Percentiles rank a stretch among this genome's conserved stretches.
Conservation (phyloP, 805 yeast genomes). For the Candida broadrunensis region DNA sequence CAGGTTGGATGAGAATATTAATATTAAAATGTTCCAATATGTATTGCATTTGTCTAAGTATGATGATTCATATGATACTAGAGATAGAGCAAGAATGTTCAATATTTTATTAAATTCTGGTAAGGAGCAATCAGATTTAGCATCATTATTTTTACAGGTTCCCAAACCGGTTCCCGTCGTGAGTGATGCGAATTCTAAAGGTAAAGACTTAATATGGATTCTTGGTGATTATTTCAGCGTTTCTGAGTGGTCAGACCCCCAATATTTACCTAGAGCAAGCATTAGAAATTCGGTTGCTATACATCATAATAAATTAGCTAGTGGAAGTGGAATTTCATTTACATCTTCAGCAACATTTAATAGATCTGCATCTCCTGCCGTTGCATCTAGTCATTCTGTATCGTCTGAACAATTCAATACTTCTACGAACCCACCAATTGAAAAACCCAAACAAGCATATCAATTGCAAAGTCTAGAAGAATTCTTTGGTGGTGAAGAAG, state of each 20-base stretch:
- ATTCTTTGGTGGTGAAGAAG: conserved; percentile 52
- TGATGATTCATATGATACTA: conserved; percentile 71
- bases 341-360: conserved; percentile 12
- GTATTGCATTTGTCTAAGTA: conserved; percentile 64
- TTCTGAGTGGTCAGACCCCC: conserved; percentile 45
- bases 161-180: conserved; percentile 64
- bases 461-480: conserved; percentile 82
- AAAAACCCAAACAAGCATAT: conserved; percentile 33
- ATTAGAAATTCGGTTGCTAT: conserved; percentile 27
- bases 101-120: conserved; percentile 54
- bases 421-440: not conserved
- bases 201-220: conserved; percentile 7
- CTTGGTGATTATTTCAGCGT: conserved; percentile 21
- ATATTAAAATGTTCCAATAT: conserved; percentile 55
- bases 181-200: conserved; percentile 7
- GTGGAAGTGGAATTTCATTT: conserved; percentile 12
- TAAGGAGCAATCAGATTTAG: conserved; percentile 49
- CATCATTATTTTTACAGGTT: conserved; percentile 68
- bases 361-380: conserved; percentile 17
- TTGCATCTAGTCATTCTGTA: conserved; percentile 18
- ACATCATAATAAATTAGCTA: conserved; percentile 12
- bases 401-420: conserved; percentile 16
- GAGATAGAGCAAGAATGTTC: conserved; percentile 82
- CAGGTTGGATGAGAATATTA: conserved; percentile 13
- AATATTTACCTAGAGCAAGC: conserved; percentile 23